Percentiles rank a stretch among this genome's conserved stretches.
Evolutionary conservation across 495 filamentous ascomycete species (phyloP).

Genomic region (Patellaria atrata): DNA sequence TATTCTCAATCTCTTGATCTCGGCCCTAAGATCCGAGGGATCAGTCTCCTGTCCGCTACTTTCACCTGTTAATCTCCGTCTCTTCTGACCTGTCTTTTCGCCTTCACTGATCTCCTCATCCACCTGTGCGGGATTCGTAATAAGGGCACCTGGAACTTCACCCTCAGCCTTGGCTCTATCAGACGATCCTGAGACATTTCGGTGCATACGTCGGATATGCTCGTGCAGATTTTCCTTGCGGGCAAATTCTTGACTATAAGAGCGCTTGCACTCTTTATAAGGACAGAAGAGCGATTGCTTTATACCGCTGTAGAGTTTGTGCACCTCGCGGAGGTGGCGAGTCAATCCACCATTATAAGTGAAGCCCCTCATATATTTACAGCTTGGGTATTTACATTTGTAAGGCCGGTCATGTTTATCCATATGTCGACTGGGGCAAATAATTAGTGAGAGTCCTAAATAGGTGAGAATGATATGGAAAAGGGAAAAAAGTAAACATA

Average conservation of each 20-base stretch:
- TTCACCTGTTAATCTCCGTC: too few relatives aligned
- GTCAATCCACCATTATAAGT: constrained; percentile 77
- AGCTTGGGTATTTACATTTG: constrained; percentile 55
- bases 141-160: background rate
- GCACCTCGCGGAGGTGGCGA: constrained; percentile 76
- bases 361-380: constrained; percentile 76
- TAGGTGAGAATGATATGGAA: background rate
- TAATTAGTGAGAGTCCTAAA: background rate
- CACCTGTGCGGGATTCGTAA: too few relatives aligned
- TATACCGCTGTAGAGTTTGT: constrained; percentile 65
- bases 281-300: constrained; percentile 64
- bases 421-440: constrained; percentile 63
- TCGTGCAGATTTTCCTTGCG: constrained; percentile 75
- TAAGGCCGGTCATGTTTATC: constrained; percentile 87
- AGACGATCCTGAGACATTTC: background rate
- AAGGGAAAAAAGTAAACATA: background rate
- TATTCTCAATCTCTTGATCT: constrained; percentile 38
- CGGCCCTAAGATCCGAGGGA: constrained; percentile 35
- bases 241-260: constrained; percentile 59
- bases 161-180: constrained; percentile 35
- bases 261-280: constrained; percentile 57
- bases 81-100: too few relatives aligned
- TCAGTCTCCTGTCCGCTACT: constrained; percentile 26
- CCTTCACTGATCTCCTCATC: too few relatives aligned
- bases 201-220: constrained; percentile 58